Conservation (phyloP, 1,284 basidiomycete species). For the Ganoderma resinaceum region DNA sequence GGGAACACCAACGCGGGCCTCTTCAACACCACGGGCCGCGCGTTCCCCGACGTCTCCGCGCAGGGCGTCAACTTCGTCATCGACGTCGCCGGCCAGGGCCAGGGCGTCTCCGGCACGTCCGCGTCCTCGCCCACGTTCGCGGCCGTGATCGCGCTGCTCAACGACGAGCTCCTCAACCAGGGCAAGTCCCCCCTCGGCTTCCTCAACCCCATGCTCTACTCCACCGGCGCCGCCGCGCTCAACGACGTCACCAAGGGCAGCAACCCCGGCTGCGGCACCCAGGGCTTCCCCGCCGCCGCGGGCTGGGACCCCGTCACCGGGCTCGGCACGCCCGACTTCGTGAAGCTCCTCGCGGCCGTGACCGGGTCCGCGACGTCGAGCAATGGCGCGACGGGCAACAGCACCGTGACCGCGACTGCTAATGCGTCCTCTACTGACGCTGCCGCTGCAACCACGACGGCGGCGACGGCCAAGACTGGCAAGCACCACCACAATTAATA, state of each 20-base stretch:
- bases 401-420: neutral
- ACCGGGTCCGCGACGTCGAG: constrained; percentile 21
- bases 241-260: constrained; percentile 48
- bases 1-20: constrained; percentile 57
- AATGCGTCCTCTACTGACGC: neutral
- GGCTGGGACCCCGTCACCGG: constrained; percentile 54
- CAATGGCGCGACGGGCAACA: neutral
- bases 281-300: constrained; percentile 44
- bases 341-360: constrained; percentile 29
- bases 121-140: constrained; percentile 50
- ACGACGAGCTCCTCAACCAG: constrained; percentile 57
- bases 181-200: constrained; percentile 54
- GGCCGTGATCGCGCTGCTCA: constrained; percentile 61
- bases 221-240: constrained; percentile 40
- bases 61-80: constrained; percentile 57
- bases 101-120: constrained; percentile 60
- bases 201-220: constrained; percentile 54
- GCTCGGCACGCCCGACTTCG: constrained; percentile 42
- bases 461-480: neutral
- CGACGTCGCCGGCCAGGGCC: constrained; percentile 50
- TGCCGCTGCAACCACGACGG: neutral
- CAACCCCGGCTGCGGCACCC: constrained; percentile 45
- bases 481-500: constrained; percentile 2
- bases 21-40: constrained; percentile 54
- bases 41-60: constrained; percentile 20